phyloP scores from a whole-genome alignment of 208 protist species.

The Jaenimonas drosophilae region DNA sequence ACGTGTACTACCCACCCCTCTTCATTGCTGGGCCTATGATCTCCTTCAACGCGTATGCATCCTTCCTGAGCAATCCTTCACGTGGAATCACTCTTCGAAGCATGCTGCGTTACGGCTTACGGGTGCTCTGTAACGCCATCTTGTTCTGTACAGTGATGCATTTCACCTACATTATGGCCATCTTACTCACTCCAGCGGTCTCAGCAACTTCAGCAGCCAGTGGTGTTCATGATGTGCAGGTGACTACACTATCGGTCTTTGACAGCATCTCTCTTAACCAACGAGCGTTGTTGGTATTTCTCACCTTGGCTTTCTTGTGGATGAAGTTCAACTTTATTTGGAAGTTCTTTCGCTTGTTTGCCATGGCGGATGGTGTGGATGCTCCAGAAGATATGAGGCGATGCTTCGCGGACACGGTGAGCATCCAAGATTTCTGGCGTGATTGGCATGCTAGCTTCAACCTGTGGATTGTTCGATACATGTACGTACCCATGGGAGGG shows the following conservation, averaged over 20 bases:
- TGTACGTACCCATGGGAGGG: constrained; percentile 90
- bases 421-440: constrained; percentile 87
- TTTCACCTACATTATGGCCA: constrained; percentile 39
- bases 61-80: constrained; percentile 41
- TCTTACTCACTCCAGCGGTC: constrained; percentile 11
- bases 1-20: constrained; percentile 82
- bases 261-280: constrained; percentile 8
- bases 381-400: constrained; percentile 84
- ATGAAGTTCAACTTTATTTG: constrained; percentile 89
- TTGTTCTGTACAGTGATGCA: constrained; percentile 29
- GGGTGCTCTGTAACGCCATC: constrained; percentile 14
- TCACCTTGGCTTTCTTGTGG: constrained; percentile 78
- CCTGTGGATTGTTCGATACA: constrained; percentile 90
- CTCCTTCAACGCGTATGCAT: constrained; percentile 84
- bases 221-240: not conserved
- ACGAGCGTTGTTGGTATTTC: constrained; percentile 19
- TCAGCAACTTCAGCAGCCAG: not conserved
- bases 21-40: constrained; percentile 88
- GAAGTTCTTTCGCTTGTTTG: constrained; percentile 79
- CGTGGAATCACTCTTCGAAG: constrained; percentile 8
- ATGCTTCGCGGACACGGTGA: constrained; percentile 85
- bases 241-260: constrained; percentile 4
- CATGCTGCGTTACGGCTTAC: constrained; percentile 23
- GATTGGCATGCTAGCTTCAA: constrained; percentile 91
- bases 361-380: constrained; percentile 79